Percentiles rank a stretch among this genome's conserved stretches.
Evolutionary conservation across 2,329 filamentous ascomycete species (phyloP).

Genomic region (Paecilomyces sp.): DNA sequence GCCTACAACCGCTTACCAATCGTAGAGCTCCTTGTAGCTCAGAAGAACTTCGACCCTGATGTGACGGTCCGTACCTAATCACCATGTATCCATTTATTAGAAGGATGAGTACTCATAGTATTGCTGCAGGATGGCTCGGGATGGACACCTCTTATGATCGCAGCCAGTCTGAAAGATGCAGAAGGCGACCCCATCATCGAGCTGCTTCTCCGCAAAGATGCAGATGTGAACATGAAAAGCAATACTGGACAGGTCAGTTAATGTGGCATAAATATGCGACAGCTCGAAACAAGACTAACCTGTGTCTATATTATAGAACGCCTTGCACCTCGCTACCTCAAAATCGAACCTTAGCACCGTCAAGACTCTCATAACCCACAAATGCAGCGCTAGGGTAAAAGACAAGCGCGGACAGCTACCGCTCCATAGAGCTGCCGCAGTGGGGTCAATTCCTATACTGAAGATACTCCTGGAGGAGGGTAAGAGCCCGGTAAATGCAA

Average conservation of each 20-base stretch:
- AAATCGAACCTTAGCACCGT: slow-evolving; percentile 82
- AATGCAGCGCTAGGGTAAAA: slow-evolving; percentile 71
- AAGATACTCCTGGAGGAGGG: slow-evolving; percentile 67
- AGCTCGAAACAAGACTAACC: slow-evolving; percentile 3
- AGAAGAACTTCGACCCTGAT: slow-evolving; percentile 74
- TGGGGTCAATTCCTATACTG: slow-evolving; percentile 82
- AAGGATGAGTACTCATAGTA: not conserved
- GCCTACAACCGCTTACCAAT: slow-evolving; percentile 76
- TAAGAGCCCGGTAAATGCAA: slow-evolving; percentile 73
- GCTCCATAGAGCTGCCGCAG: slow-evolving; percentile 83
- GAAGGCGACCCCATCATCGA: slow-evolving; percentile 40
- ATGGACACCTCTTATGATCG: slow-evolving; percentile 47
- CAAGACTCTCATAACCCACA: slow-evolving; percentile 65
- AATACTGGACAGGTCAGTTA: slow-evolving; percentile 33
- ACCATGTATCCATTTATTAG: not conserved
- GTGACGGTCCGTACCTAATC: slow-evolving; percentile 51
- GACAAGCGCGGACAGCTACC: slow-evolving; percentile 86
- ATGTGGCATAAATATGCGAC: not conserved
- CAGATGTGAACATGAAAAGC: slow-evolving; percentile 39
- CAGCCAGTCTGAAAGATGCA: slow-evolving; percentile 38
- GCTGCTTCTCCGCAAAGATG: slow-evolving; percentile 39
- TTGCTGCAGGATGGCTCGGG: slow-evolving; percentile 36
- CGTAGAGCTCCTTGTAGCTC: slow-evolving; percentile 62
- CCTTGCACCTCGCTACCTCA: slow-evolving; percentile 83
- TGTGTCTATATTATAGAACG: slow-evolving; percentile 51